Percentiles rank a stretch among this genome's conserved stretches.
Evolutionary conservation across 1,284 basidiomycete genomes (phyloP).

Genomic region (Austroboletus novae-zelandiae): DNA sequence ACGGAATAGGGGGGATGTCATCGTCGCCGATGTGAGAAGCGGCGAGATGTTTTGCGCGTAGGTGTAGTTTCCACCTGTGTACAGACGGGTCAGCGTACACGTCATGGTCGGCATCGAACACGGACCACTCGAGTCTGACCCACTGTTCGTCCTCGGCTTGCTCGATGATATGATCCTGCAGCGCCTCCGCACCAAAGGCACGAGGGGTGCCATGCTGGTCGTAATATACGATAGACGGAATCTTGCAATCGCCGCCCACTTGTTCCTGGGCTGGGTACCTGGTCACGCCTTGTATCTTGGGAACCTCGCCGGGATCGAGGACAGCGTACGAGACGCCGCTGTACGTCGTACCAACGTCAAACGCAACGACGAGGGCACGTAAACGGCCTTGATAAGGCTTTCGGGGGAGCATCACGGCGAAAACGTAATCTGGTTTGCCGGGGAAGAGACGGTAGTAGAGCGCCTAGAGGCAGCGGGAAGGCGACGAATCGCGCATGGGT

Average conservation of each 20-base stretch:
- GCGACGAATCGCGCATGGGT: too few species aligned
- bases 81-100: background rate
- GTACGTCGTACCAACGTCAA: slow-evolving; percentile 54
- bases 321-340: slow-evolving; percentile 49
- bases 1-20: slow-evolving; percentile 45
- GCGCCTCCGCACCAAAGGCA: slow-evolving; percentile 53
- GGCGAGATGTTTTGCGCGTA: slow-evolving; percentile 41
- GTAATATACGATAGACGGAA: slow-evolving; percentile 57
- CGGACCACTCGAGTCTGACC: slow-evolving; percentile 50
- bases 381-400: slow-evolving; percentile 32
- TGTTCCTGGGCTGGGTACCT: slow-evolving; percentile 44
- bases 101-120: background rate
- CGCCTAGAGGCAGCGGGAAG: background rate
- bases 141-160: slow-evolving; percentile 46
- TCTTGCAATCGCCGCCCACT: slow-evolving; percentile 46
- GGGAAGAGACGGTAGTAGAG: background rate
- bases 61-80: slow-evolving; percentile 58
- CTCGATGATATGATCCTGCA: slow-evolving; percentile 40
- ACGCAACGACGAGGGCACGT: slow-evolving; percentile 45
- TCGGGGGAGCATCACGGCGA: slow-evolving; percentile 29
- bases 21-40: slow-evolving; percentile 24
- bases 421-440: slow-evolving; percentile 4
- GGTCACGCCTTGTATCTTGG: slow-evolving; percentile 45
- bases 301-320: slow-evolving; percentile 46
- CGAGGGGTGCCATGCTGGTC: slow-evolving; percentile 42